Percentiles rank a stretch among this genome's conserved stretches.
These are phyloP conservation scores for Sugiyamaella smithiae DNA, from an alignment of 805 yeast genomes.

Conservation along the genomic window DNA sequence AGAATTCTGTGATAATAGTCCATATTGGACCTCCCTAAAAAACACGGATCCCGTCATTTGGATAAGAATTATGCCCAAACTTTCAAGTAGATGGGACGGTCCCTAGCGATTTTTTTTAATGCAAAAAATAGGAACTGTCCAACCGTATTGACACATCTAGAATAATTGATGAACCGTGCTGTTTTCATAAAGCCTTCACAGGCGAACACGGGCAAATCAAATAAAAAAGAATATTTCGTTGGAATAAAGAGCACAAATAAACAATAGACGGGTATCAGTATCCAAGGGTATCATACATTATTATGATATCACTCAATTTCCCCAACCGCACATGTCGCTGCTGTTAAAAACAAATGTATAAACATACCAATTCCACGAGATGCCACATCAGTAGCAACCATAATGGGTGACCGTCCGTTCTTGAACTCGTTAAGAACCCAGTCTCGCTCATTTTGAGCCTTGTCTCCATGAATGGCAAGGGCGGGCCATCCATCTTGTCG, in stretches of 20 bases:
- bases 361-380: constrained; percentile 99
- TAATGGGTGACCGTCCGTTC: constrained; percentile 87
- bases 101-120: too few relatives aligned
- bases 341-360: constrained; percentile 17
- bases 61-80: neutral
- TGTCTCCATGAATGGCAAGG: constrained; percentile 97
- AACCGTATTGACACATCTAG: neutral
- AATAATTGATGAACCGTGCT: neutral
- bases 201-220: neutral
- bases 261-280: constrained; percentile 8
- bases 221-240: constrained; percentile 5
- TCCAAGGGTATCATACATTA: constrained; percentile 3
- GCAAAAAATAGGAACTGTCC: neutral
- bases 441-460: constrained; percentile 96
- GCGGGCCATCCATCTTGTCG: constrained; percentile 99
- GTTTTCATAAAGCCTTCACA: neutral
- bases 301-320: constrained; percentile 3
- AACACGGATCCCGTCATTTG: neutral
- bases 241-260: constrained; percentile 4
- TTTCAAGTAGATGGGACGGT: too few relatives aligned
- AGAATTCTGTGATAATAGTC: neutral
- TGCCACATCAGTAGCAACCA: constrained; percentile 99
- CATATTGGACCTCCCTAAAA: neutral
- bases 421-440: constrained; percentile 96
- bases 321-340: constrained; percentile 1